Conservation (phyloP, 441 rosid species). For the Aquilaria agallochum region DNA sequence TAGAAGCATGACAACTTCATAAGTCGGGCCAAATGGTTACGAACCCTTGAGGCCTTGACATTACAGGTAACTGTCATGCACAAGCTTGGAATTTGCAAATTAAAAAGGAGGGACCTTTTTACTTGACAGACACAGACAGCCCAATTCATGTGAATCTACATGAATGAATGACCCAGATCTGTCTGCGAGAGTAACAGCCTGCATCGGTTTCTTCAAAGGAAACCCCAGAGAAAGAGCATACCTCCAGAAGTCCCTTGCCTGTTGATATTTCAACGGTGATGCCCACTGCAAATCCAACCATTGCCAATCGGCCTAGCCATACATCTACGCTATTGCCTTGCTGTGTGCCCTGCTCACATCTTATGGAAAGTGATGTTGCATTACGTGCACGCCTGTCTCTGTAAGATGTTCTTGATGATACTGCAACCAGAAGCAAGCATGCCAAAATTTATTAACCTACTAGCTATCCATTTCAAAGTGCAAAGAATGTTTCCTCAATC, state of each 20-base stretch:
- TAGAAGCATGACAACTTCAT: not conserved
- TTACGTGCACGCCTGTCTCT: constrained; percentile 28
- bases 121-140: not conserved
- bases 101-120: not conserved
- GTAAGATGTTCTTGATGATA: constrained; percentile 28
- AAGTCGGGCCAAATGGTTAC: not conserved
- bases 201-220: no score
- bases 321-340: constrained; percentile 60
- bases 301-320: constrained; percentile 88
- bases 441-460: constrained; percentile 1
- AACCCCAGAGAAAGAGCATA: constrained; percentile 12
- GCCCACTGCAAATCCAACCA: constrained; percentile 85
- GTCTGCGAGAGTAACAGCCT: no score
- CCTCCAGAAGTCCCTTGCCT: constrained; percentile 90
- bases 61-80: no score
- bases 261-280: constrained; percentile 69
- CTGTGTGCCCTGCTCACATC: constrained; percentile 63
- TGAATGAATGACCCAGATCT: no score
- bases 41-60: no score
- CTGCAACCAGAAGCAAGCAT: constrained; percentile 19
- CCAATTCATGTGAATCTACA: no score
- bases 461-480: not conserved
- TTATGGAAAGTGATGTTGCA: constrained; percentile 42
- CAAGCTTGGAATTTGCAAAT: no score
- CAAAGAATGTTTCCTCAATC: not conserved